Evolutionary conservation across 2,329 filamentous ascomycete genomes (phyloP), one percentile per base, ranked within the genome.

Genomic region (Oidium heveae): DNA sequence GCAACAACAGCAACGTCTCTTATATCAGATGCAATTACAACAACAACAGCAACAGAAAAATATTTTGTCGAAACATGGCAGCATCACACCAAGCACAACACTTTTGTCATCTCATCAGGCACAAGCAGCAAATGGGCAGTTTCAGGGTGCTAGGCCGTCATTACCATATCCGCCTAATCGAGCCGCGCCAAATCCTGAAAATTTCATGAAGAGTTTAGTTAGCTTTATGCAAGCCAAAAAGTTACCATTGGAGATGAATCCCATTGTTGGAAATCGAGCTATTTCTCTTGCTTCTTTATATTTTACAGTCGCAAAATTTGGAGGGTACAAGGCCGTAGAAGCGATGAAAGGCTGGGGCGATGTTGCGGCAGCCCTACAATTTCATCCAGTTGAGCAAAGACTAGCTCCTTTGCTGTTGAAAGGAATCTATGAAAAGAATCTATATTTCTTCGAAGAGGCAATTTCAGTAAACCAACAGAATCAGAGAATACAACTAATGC

Each of bases 271-370:
- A 54, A 84, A 86, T 54, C 79, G 85, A 12, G 76, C 75, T 0
- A 72, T 96, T 39, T 82, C 82, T 61, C 68, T 95, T 13, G 76
- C 86, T 63, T 75, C 80, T 57, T 71, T 96, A 2, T 96, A 93
- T 66, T 77, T 82, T 57, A 72, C 77, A 0, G 84, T 94, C 1
- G 75, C 81, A 60, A 88, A 84, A 61, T 73, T 76, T 59, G 85
- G 84, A 24, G 87, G 87, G 5, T 91, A 82, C 55, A 84, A 82
- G 60, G 77, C 74, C 57, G 78, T 93, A 2, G 81, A 78, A 0
- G 74, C 75, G 24, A 71, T 72, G 24, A 84, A 86, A 58, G 72
- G 74, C 56, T 96, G 91, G 91, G 71, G 73, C 1, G 74, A 79
- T 52, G 72, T 95, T 55, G 80, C 85, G 0, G 75, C 78, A 56